Evolutionary conservation across 1,284 basidiomycete species (phyloP).

Genomic region (Ceratobasidium sp.): DNA sequence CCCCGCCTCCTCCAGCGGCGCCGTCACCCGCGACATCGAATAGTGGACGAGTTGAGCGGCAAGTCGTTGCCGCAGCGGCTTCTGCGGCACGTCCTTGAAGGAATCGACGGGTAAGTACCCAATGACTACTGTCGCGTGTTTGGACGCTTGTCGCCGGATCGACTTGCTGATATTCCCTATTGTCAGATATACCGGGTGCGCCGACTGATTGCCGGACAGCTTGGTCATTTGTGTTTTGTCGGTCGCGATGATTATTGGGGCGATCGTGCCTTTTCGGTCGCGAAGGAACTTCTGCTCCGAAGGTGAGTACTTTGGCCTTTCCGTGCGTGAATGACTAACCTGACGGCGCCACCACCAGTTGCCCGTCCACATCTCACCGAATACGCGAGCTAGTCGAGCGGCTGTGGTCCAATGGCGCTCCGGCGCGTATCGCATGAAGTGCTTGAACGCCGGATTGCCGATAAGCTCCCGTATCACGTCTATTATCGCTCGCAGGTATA

Average conservation of each 20-base stretch:
- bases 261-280: constrained; percentile 35
- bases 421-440: neutral
- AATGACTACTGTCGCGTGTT: constrained; percentile 35
- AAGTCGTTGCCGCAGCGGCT: neutral
- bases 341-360: constrained; percentile 48
- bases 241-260: constrained; percentile 45
- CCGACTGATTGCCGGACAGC: constrained; percentile 41
- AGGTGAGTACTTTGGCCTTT: neutral
- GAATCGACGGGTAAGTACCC: constrained; percentile 46
- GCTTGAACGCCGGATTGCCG: constrained; percentile 1
- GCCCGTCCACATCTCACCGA: constrained; percentile 44
- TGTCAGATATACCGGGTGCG: constrained; percentile 48
- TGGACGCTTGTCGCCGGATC: neutral
- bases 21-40: constrained; percentile 48
- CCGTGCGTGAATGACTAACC: constrained; percentile 20
- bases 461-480: constrained; percentile 23
- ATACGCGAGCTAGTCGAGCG: neutral
- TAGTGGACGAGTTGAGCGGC: constrained; percentile 49
- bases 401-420: constrained; percentile 10
- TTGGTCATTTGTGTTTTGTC: constrained; percentile 48
- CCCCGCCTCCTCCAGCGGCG: neutral
- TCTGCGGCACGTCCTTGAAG: neutral
- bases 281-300: constrained; percentile 25
- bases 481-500: neutral
- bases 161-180: constrained; percentile 49